phyloP scores from a whole-genome alignment of 352 stramenopile species.

The Phytophthora vignae region DNA sequence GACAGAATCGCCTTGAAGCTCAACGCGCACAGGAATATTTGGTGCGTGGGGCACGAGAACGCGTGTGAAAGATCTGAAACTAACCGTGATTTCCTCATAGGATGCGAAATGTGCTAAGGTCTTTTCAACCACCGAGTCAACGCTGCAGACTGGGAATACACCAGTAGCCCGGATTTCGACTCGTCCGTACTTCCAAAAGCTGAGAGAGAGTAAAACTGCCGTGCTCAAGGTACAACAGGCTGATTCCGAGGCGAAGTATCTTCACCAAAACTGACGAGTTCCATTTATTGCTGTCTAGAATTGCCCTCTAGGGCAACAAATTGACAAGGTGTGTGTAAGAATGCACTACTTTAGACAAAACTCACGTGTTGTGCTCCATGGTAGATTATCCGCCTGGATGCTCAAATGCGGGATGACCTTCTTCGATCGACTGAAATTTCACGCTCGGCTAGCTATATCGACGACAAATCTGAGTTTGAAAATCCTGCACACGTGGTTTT shows the following conservation, averaged over 20 bases:
- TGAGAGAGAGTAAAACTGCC: conserved; percentile 26
- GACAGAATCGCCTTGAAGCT: conserved; percentile 43
- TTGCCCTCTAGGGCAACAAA: conserved; percentile 40
- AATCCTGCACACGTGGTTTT: conserved; percentile 5
- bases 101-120: conserved; percentile 51
- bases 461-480: background rate
- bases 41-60: conserved; percentile 8
- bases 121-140: conserved; percentile 32
- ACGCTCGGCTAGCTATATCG: background rate
- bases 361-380: background rate
- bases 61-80: no score
- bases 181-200: conserved; percentile 19
- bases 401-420: conserved; percentile 50
- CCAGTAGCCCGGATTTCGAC: conserved; percentile 9
- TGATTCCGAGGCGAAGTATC: background rate
- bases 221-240: conserved; percentile 17
- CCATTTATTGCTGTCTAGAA: conserved; percentile 11
- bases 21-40: conserved; percentile 34
- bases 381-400: conserved; percentile 44
- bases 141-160: background rate
- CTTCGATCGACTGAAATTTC: conserved; percentile 35
- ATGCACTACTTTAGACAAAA: background rate
- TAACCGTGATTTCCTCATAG: conserved; percentile 10
- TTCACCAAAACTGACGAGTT: background rate
- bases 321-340: conserved; percentile 41